Base-by-base conservation (phyloP, 2,329 filamentous ascomycete species). In the Talaromyces sp. region DNA sequence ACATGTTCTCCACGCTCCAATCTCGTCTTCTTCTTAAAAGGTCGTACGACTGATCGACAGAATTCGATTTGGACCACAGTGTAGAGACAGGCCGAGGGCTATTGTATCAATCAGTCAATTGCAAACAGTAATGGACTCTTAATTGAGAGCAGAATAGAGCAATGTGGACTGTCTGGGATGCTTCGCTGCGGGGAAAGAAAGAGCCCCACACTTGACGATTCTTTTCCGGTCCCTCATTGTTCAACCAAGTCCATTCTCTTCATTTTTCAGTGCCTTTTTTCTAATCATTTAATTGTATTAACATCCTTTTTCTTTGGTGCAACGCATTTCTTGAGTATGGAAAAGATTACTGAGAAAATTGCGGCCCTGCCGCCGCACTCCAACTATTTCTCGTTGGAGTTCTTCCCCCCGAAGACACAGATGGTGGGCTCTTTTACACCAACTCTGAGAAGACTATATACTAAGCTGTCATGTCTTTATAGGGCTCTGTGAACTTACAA, bases 341-440 rank as follows among this genome's bases (percentile, higher is more conserved):
- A 93, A 82, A 95, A 91, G 81, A 93, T 97, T 76, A 96, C 92
- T 68, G 90, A 96, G 84, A 97, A 97, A 84, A 94, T 98, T 75
- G 91, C 91, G 80, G 91, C 92, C 67, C 82, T 99, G 81, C 91
- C 92, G 78, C 86, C 89, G 69, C 87, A 91, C 78, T 86, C 87
- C 69, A 88, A 86, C 76, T 98, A 95, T 83, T 96, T 97, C 81
- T 98, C 95, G 57, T 89, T 98, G 79, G 95, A 99, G 82, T 99
- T 99, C 87, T 99, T 99, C 82, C 95, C 95, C 70, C 95, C 95
- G 68, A 99, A 98, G 83, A 99, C 95, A 56, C 85, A 90, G 67
- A 97, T 96, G 89, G 86, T 87, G 74, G 72, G 79, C 72, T 73
- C 64, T 11, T 50, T 8, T 61, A 4, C 9, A 39, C n/a, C 10